A percentile compares a stretch with the other conserved stretches of the same genome.
Conservation (phyloP, 495 filamentous ascomycete species). For the Hypomontagnella submonticulosa region DNA sequence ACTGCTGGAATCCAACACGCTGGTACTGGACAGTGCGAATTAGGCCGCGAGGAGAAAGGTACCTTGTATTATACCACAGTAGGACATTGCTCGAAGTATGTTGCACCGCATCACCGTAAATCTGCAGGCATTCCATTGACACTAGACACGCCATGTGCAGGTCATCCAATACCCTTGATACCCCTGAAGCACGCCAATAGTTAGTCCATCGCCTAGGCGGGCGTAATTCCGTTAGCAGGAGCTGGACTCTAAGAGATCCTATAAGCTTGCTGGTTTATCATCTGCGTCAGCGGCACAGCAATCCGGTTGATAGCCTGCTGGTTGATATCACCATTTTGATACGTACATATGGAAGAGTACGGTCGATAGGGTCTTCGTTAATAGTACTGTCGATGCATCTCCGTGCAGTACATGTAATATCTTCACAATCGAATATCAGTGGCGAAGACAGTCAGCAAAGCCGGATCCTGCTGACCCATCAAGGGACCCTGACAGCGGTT, state of each 20-base stretch:
- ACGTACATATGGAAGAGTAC: no score
- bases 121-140: conserved; percentile 41
- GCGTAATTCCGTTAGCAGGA: conserved; percentile 12
- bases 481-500: conserved; percentile 31
- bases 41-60: neutral
- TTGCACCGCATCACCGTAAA: conserved; percentile 34
- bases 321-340: conserved; percentile 17
- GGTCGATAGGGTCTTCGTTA: neutral
- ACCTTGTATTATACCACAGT: conserved; percentile 19
- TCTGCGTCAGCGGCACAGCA: conserved; percentile 39
- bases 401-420: conserved; percentile 26
- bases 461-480: conserved; percentile 36
- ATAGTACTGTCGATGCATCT: conserved; percentile 27
- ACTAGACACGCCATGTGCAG: conserved; percentile 44
- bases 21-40: conserved; percentile 39
- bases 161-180: conserved; percentile 33
- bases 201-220: conserved; percentile 16
- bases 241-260: conserved; percentile 3
- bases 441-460: conserved; percentile 41
- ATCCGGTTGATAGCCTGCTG: conserved; percentile 11
- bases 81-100: conserved; percentile 31
- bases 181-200: conserved; percentile 23
- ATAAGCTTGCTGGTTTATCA: conserved; percentile 11
- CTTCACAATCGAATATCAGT: conserved; percentile 23
- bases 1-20: conserved; percentile 23